Evolutionary conservation across 495 filamentous ascomycete species (phyloP), one percentile per base, ranked within the genome.

Genomic region (Bacidia rubella): DNA sequence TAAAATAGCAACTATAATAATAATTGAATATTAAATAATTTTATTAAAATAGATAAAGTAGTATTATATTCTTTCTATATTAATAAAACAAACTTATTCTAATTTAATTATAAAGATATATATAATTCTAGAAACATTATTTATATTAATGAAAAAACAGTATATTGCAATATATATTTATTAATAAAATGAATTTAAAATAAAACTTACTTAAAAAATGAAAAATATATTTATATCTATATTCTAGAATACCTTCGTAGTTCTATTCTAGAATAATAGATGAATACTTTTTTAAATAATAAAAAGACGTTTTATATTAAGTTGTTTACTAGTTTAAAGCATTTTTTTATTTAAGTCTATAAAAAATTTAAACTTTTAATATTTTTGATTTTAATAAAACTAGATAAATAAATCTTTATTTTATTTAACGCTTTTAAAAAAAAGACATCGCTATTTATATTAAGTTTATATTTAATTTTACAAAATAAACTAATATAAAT

Each of bases 171-270:
- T 52, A 22, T 41, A 52, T 12, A 12, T 20, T 26, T 3, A 42
- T 21, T 52, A 52, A 19, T 45, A 42, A 10, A 39, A 39, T 10
- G 32, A 9, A 39, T n/a, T 39, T 52, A 52, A 25, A 52, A 52
- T n/a, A n/a, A n/a, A n/a, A n/a, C n/a, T n/a, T n/a, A n/a, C n/a
- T n/a, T n/a, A n/a, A n/a, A n/a, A n/a, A 20, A 42, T 15, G n/a
- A 26, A n/a, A 52, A n/a, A 45, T 22, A 21, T 43, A 22, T 12
- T 5, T 12, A 25, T 15, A 2, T 19, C 2, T 10, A 9, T 12
- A 45, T 26, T 5, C 24, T 39, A 45, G 43, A 42, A 22, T 26
- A 15, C 7, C 21, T n/a, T 45, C 15, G 15, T 21, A 47, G 15
- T 21, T 9, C 20, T 15, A 12, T 45, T 15, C 10, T 45, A 44